phyloP scores from a whole-genome alignment of 2,329 filamentous ascomycete species.

The Penicillium concentricum region DNA sequence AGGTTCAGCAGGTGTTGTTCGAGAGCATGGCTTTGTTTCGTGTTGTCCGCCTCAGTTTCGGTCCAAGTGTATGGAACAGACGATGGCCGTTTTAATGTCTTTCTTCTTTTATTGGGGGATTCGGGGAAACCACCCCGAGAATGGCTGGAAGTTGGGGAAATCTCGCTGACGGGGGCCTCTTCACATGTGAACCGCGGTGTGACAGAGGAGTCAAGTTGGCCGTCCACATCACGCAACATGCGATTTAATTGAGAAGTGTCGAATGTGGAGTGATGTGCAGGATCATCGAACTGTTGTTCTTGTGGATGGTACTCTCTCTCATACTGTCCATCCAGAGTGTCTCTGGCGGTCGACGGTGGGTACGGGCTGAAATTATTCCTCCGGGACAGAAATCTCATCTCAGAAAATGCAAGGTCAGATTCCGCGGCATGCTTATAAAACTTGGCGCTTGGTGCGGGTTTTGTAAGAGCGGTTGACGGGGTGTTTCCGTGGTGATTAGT shows the following conservation, averaged over 20 bases:
- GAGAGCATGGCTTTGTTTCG: neutral
- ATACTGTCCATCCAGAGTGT: neutral
- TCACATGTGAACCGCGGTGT: neutral
- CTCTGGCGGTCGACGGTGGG: neutral
- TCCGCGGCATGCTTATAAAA: slow-evolving; percentile 1
- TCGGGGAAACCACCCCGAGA: neutral
- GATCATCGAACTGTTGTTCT: neutral
- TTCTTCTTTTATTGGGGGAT: neutral
- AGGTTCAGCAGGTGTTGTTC: slow-evolving; percentile 14
- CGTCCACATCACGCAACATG: neutral
- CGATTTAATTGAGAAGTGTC: neutral
- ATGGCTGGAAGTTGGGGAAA: no score
- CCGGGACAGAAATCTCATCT: slow-evolving; percentile 22
- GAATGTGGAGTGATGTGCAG: neutral
- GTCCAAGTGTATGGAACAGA: slow-evolving; percentile 15
- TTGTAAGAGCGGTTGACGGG: neutral
- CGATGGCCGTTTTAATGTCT: neutral
- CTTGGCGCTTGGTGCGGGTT: neutral
- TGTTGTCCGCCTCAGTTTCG: neutral
- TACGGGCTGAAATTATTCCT: neutral
- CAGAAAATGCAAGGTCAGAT: slow-evolving; percentile 24
- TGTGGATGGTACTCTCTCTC: neutral
- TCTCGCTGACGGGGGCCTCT: neutral
- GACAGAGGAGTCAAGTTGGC: neutral
- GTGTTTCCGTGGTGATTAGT: slow-evolving; percentile 23